A percentile compares a stretch with the other conserved stretches of the same genome.
Conservation (phyloP, 805 yeast genomes). For the Wickerhamomyces hampshirensis region DNA sequence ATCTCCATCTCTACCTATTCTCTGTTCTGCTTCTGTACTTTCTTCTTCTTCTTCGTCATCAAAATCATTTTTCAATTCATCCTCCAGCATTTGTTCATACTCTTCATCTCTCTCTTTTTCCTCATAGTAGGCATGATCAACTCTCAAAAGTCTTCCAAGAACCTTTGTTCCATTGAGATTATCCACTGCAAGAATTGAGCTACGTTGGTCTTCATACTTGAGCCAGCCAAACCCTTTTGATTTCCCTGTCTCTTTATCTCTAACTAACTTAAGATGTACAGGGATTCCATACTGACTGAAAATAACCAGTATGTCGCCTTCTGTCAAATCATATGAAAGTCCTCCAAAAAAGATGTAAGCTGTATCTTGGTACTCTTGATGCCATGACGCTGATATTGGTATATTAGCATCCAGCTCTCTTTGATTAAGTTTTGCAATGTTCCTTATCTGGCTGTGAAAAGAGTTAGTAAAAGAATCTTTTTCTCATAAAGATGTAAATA, state of each 20-base stretch:
- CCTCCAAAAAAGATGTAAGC: conserved; percentile 77
- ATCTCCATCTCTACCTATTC: too few relatives aligned
- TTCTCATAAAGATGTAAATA: background rate
- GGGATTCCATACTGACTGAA: conserved; percentile 92
- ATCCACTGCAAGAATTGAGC: conserved; percentile 83
- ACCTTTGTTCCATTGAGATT: conserved; percentile 69
- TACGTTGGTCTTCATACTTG: conserved; percentile 76
- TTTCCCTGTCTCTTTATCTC: conserved; percentile 61
- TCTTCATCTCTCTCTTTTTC: conserved; percentile 48
- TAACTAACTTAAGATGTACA: conserved; percentile 60
- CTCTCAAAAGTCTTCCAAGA: conserved; percentile 47
- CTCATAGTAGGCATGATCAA: conserved; percentile 68
- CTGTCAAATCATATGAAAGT: conserved; percentile 58
- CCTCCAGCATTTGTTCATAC: conserved; percentile 34
- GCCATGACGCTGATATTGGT: conserved; percentile 77
- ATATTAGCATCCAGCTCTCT: conserved; percentile 61
- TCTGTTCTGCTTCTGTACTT: background rate
- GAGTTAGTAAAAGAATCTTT: background rate
- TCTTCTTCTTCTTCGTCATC: conserved; percentile 11
- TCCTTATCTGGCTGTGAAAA: conserved; percentile 11
- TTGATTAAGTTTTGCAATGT: conserved; percentile 54
- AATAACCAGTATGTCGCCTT: conserved; percentile 68
- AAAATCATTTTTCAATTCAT: conserved; percentile 29
- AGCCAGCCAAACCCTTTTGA: conserved; percentile 76
- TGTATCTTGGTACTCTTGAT: conserved; percentile 71